Evolutionary conservation across 441 rosid genomes (phyloP), one percentile per base, ranked within the genome.

Genomic region (Gossypium trilobum): DNA sequence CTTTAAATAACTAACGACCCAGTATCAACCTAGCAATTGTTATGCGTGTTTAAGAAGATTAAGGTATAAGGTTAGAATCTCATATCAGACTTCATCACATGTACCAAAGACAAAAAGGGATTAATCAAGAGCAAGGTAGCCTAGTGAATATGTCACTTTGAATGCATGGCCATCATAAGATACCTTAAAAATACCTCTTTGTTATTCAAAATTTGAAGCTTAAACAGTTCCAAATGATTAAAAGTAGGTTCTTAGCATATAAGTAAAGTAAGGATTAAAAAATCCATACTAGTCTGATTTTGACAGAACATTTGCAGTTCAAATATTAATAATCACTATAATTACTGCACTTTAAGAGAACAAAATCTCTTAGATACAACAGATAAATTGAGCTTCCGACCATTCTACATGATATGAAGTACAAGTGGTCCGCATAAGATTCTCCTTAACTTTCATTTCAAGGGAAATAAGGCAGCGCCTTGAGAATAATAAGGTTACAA

Each of bases 51-150:
- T 61, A 63, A 17, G 51, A 63, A 10, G 11, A 63, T 63, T 63
- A 25, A 63, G 16, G 51, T 39, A 20, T 36, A 17, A n/a, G 68
- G 27, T 62, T 29, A 61, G 66, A 61, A 61, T 63, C 68, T 61
- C 48, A 17, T 1, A 8, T 31, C 14, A 10, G 23, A 31, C 42
- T 27, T 25, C 36, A 27, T 25, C 7, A 22, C 22, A 9, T 56
- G 61, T 22, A 56, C 61, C 61, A 10, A 56, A 22, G 23, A 56
- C 14, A 13, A 25, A 59, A n/a, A 59, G 39, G 33, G 39, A 59
- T 16, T 5, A 58, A 25, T 13, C 64, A 27, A 59, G 19, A 59
- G 39, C 64, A 59, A 59, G 19, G 29, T 13, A 59, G 19, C 42
- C 39, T 1, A n/a, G 39, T 25, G 64, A n/a, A 59, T 59, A 29